phyloP scores from a whole-genome alignment of 139 green algal species.

The Diplosphaera chodatii region DNA sequence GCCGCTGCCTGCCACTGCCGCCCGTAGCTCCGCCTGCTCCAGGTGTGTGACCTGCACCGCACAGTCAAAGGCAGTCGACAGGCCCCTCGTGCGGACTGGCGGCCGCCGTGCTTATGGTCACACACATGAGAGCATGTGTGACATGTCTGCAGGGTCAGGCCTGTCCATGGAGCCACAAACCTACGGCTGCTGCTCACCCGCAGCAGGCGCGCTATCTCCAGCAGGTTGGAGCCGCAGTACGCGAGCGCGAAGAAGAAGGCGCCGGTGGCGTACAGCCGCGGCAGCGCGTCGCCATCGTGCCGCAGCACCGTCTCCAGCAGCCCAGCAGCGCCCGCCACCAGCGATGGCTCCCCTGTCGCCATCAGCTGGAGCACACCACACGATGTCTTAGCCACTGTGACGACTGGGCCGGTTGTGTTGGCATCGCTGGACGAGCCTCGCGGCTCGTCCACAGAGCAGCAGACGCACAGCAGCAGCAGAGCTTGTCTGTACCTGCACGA shows the following conservation, averaged over 20 bases:
- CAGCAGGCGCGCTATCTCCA: constrained; percentile 60
- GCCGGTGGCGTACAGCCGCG: constrained; percentile 78
- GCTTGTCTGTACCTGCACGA: constrained; percentile 55
- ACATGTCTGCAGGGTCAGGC: too few relatives aligned
- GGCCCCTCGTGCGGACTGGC: too few relatives aligned
- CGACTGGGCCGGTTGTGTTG: too few relatives aligned
- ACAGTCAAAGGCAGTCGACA: not conserved
- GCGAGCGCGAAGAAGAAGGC: constrained; percentile 81
- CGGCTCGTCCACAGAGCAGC: too few relatives aligned
- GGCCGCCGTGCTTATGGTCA: too few relatives aligned
- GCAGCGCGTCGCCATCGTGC: constrained; percentile 44
- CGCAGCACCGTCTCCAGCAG: constrained; percentile 62
- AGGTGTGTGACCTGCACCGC: constrained; percentile 37
- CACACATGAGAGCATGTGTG: too few relatives aligned
- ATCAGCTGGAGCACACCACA: constrained; percentile 50
- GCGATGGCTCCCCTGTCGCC: constrained; percentile 65
- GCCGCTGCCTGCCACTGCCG: constrained; percentile 17
- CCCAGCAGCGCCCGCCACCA: constrained; percentile 54
- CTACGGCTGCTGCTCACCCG: constrained; percentile 8
- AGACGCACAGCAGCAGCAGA: too few relatives aligned
- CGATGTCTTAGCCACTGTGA: too few relatives aligned
- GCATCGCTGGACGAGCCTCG: too few relatives aligned
- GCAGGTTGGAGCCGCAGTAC: constrained; percentile 82
- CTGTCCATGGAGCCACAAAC: too few relatives aligned
- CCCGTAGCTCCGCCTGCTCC: constrained; percentile 21